phyloP scores from a whole-genome alignment of 2,329 filamentous ascomycete species.

The Drechslera avenae region DNA sequence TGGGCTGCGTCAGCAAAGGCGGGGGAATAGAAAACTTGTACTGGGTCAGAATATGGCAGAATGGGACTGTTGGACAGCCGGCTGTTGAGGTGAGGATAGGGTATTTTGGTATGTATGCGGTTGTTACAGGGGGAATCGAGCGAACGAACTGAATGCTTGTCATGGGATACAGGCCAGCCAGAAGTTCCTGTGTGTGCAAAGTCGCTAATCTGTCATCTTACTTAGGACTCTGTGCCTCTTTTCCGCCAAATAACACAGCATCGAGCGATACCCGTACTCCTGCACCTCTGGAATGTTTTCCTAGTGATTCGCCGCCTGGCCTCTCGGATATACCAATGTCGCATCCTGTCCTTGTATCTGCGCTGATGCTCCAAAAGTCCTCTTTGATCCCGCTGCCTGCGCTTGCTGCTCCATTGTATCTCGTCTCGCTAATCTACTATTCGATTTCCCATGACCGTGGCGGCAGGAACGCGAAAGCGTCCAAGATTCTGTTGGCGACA shows the following conservation, averaged over 20 bases:
- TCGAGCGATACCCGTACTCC: not conserved
- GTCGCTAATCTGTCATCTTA: not conserved
- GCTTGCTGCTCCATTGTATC: slow-evolving; percentile 1
- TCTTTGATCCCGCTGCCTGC: slow-evolving; percentile 9
- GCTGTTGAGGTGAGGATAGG: slow-evolving; percentile 6
- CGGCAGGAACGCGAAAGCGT: slow-evolving; percentile 2
- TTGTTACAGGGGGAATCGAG: not conserved
- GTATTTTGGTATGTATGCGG: slow-evolving; percentile 9
- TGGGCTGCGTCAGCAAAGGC: slow-evolving; percentile 7
- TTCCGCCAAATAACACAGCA: not conserved
- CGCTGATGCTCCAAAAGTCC: slow-evolving; percentile 3
- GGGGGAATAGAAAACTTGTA: slow-evolving; percentile 7
- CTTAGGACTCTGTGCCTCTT: slow-evolving; percentile 6
- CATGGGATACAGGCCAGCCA: too few relatives aligned
- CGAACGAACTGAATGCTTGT: too few relatives aligned
- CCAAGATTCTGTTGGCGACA: slow-evolving; percentile 2
- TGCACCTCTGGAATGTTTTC: slow-evolving; percentile 2
- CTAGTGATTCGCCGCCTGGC: slow-evolving; percentile 1
- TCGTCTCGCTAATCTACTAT: slow-evolving; percentile 5
- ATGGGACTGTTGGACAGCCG: not conserved
- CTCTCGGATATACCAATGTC: slow-evolving; percentile 5
- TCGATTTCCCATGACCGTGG: slow-evolving; percentile 2
- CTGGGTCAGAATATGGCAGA: slow-evolving; percentile 6
- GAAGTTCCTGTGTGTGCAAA: too few relatives aligned
- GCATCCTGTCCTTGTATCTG: slow-evolving; percentile 3